Percentiles rank a stretch among this genome's conserved stretches.
phyloP scores from a whole-genome alignment of 768 basidiomycete genomes.

The Rickenella mellea region DNA sequence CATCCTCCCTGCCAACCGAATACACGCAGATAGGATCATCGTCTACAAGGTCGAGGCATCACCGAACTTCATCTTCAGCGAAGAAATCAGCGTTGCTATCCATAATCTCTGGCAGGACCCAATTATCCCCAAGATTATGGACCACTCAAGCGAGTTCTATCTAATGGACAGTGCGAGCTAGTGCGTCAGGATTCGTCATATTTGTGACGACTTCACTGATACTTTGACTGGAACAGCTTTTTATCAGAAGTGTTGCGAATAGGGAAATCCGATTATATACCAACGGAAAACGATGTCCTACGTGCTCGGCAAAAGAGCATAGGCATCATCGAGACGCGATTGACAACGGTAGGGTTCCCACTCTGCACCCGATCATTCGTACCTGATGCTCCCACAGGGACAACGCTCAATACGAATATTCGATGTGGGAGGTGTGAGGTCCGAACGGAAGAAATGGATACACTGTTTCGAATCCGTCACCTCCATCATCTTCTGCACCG shows the following conservation, averaged over 20 bases:
- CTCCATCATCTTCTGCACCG: conserved; percentile 62
- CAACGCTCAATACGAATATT: conserved; percentile 36
- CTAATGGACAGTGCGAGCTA: conserved; percentile 92
- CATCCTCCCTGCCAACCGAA: conserved; percentile 53
- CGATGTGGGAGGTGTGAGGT: conserved; percentile 62
- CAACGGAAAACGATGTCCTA: conserved; percentile 80
- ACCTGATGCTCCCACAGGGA: too few relatives aligned
- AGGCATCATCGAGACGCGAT: conserved; percentile 87
- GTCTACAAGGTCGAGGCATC: conserved; percentile 43
- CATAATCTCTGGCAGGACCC: conserved; percentile 64
- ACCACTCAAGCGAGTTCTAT: conserved; percentile 71
- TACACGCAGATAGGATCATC: conserved; percentile 52
- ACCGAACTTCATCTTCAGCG: conserved; percentile 36
- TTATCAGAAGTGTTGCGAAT: conserved; percentile 71
- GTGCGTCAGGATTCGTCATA: conserved; percentile 78
- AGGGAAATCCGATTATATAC: conserved; percentile 70
- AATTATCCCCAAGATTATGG: conserved; percentile 41
- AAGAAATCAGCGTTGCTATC: conserved; percentile 64
- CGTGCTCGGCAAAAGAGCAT: conserved; percentile 81
- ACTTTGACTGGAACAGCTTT: too few relatives aligned
- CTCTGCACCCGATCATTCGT: too few relatives aligned
- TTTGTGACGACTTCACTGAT: too few relatives aligned
- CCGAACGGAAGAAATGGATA: conserved; percentile 48
- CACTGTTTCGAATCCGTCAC: conserved; percentile 57
- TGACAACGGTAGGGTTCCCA: too few relatives aligned